phyloP scores from a whole-genome alignment of 768 basidiomycete species.

The Asterophora lycoperdoides region DNA sequence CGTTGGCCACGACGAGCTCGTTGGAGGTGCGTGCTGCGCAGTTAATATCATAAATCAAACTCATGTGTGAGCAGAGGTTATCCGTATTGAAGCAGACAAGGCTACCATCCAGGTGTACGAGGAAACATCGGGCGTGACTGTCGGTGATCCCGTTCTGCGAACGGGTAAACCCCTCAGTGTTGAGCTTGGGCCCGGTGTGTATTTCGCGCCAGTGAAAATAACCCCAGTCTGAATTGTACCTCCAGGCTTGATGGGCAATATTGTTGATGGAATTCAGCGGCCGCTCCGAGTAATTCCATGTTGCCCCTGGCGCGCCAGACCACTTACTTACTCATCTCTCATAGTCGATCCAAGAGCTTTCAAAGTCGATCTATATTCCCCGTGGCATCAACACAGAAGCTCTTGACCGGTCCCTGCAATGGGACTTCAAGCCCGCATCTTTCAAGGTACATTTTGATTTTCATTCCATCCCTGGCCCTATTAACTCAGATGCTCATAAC shows the following conservation, averaged over 20 bases:
- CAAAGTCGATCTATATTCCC: constrained; percentile 99
- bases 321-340: constrained; percentile 9
- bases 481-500: constrained; percentile 7
- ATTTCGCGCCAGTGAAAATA: not conserved
- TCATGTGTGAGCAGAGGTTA: constrained; percentile 70
- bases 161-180: constrained; percentile 98
- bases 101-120: constrained; percentile 99
- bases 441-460: constrained; percentile 54
- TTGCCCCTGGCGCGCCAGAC: not conserved
- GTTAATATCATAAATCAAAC: constrained; percentile 1
- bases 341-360: constrained; percentile 89
- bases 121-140: constrained; percentile 98
- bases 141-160: constrained; percentile 95
- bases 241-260: constrained; percentile 96
- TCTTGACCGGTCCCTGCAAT: constrained; percentile 79
- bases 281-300: constrained; percentile 66
- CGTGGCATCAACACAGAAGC: constrained; percentile 98
- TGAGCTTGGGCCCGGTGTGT: constrained; percentile 91
- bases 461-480: constrained; percentile 1
- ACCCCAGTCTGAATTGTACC: not conserved
- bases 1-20: constrained; percentile 97
- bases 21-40: constrained; percentile 65
- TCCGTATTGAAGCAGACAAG: constrained; percentile 96
- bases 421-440: constrained; percentile 89
- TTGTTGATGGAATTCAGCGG: constrained; percentile 96